Evolutionary conservation across 2,329 filamentous ascomycete genomes (phyloP), one percentile per base, ranked within the genome.

Genomic region (Biscogniauxia marginata): DNA sequence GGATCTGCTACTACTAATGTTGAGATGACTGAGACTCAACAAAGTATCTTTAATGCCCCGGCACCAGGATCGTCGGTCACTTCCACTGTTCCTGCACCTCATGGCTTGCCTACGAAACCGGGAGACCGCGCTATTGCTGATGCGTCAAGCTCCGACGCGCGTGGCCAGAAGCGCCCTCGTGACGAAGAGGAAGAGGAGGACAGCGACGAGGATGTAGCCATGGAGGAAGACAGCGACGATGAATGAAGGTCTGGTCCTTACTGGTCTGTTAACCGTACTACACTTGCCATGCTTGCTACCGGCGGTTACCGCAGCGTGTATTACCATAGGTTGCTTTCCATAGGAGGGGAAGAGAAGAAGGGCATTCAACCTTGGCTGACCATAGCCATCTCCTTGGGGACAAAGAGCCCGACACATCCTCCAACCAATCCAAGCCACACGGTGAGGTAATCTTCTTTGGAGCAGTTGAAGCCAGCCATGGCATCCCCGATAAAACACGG

Each of bases 341-440:
- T 13, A 11, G 2, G 11, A 13, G 50, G 51, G 24, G 16, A 22
- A 47, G 24, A 34, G 19, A 45, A 7, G 18, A 25, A 30, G 39
- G 25, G 30, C 43, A 44, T 50, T 56, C 54, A 60, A 19, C 55
- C 18, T 52, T 51, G 55, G 19, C 23, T 50, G 59, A 68, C 62
- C 59, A 76, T 64, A 50, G 79, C 83, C 82, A 93, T 83, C 69
- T 87, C 84, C 67, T 84, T 82, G 55, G 91, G 90, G 60, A 96
- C 78, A 80, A 85, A 86, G 62, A 98, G 79, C 55, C 91, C 90
- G 44, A 96, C 88, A 63, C 85, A 87, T 51, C 84, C 84, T 57
- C 93, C 93, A 46, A 96, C 84, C 56, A 96, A 77, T n/a, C 93
- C 93, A 60, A 97, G 80, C 93, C 93, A 98, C 54, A 91, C 76